Evolutionary conservation across 306 rosid species (phyloP), one percentile per base, ranked within the genome.

Genomic region (Castanea mollissima): DNA sequence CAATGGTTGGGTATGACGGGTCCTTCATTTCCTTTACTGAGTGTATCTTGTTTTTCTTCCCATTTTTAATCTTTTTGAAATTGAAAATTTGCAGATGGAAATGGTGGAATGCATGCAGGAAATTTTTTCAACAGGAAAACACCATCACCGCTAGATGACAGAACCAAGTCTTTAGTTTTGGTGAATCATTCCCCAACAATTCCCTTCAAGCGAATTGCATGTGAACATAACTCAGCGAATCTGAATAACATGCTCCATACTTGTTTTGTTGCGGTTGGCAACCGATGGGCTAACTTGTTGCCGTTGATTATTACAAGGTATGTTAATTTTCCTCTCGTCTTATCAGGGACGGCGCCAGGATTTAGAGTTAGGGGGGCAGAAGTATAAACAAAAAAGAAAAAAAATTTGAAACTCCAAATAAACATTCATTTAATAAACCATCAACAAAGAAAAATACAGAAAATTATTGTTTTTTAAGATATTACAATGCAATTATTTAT

Each of bases 291-390:
- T 15, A 93, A 91, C 74, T 91, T 70, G 83, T 89, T 15, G 92
- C 96, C 11, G 90, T 89, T 27, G 90, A 93, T 79, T 93, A 75
- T 82, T 93, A 93, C 84, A 89, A 88, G 92, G 97, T 89, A 74
- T 18, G 2, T 20, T 18, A 9, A 29, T 4, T 20, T 34, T 5
- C 15, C 29, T 1, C 41, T 35, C 6, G 41, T 35, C 23, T 23
- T 1, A 23, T 23, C 1, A 23, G 23, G 23, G 1, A 23, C 23
- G 1, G 23, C 0, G 23, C 23, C 1, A 23, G 23, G 23, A 23
- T 23, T 23, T 23, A 23, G 23, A 23, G 23, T 23, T 23, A 23
- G 23, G 23, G 23, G 23, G 1, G 23, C 23, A 23, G 23, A 23
- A 23, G 23, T 23, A 23, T 23, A 23, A 23, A 23, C 23, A 23